Evolutionary conservation across 352 stramenopile species (phyloP).

Genomic region (Phytophthora ramorum): DNA sequence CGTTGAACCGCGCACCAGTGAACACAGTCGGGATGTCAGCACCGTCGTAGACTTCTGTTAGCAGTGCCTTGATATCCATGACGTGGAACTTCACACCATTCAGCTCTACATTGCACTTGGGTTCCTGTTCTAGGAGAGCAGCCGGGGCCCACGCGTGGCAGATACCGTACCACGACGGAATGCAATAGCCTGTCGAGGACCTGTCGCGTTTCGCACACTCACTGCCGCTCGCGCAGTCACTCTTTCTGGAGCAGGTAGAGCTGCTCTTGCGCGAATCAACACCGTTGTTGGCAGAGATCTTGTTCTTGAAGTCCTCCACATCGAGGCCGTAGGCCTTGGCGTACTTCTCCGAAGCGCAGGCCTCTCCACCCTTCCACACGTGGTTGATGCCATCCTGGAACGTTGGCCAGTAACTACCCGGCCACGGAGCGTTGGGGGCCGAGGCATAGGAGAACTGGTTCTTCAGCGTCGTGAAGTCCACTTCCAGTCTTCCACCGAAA

Average conservation of each 20-base stretch:
- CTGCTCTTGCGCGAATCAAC: constrained; percentile 27
- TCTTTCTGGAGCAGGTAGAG: constrained; percentile 14
- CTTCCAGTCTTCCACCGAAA: constrained; percentile 44
- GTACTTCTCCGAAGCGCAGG: constrained; percentile 47
- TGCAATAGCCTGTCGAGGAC: constrained; percentile 26
- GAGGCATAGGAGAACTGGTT: constrained; percentile 21
- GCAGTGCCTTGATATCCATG: constrained; percentile 37
- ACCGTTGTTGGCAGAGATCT: constrained; percentile 36
- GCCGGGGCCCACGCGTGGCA: constrained; percentile 42
- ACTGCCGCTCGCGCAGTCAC: constrained; percentile 20
- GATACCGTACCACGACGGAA: constrained; percentile 39
- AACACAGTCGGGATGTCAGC: constrained; percentile 32
- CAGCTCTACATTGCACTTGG: constrained; percentile 30
- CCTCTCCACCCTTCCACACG: constrained; percentile 30
- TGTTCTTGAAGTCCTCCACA: constrained; percentile 37
- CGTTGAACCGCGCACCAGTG: constrained; percentile 34
- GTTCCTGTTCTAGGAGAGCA: constrained; percentile 39
- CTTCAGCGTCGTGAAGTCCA: constrained; percentile 32
- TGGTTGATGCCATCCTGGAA: constrained; percentile 68
- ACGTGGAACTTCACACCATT: constrained; percentile 40
- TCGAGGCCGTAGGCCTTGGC: constrained; percentile 42
- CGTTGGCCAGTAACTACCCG: constrained; percentile 60
- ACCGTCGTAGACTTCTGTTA: constrained; percentile 33
- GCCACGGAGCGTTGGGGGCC: constrained; percentile 34
- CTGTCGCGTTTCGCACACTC: constrained; percentile 27